A percentile compares a stretch with the other conserved stretches of the same genome.
These are phyloP conservation scores for Ustilago hordei DNA, from an alignment of 1,284 basidiomycete genomes.

Conservation along the genomic window DNA sequence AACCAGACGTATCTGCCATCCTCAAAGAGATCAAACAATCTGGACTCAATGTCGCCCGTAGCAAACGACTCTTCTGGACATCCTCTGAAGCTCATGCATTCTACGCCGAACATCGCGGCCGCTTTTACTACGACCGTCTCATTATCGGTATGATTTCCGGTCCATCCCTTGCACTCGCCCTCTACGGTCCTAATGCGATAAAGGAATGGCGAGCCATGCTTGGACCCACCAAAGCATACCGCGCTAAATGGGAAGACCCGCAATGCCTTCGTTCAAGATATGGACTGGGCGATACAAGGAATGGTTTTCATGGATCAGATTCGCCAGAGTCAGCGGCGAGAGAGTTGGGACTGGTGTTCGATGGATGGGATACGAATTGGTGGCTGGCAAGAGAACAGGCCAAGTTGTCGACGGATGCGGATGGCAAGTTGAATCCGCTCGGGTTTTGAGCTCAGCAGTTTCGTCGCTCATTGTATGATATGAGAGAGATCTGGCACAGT, in stretches of 20 bases:
- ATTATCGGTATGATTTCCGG: constrained; percentile 65
- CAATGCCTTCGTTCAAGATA: constrained; percentile 52
- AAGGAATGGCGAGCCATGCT: constrained; percentile 57
- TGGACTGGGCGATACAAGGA: constrained; percentile 65
- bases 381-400: constrained; percentile 49
- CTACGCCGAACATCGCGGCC: constrained; percentile 64
- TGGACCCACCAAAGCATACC: constrained; percentile 67
- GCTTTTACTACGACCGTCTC: constrained; percentile 67
- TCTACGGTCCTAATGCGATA: constrained; percentile 61
- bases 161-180: constrained; percentile 60
- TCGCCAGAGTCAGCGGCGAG: constrained; percentile 30
- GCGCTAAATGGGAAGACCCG: constrained; percentile 55
- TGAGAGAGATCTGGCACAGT: neutral
- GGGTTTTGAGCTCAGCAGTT: constrained; percentile 15
- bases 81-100: constrained; percentile 61
- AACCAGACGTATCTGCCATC: constrained; percentile 58
- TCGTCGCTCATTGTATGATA: neutral
- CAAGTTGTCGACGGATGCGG: constrained; percentile 18
- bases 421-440: constrained; percentile 27
- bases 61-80: constrained; percentile 58
- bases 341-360: constrained; percentile 55
- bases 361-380: constrained; percentile 57
- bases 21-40: constrained; percentile 55
- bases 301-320: constrained; percentile 66
- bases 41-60: constrained; percentile 47